Percentiles rank a stretch among this genome's conserved stretches.
These are phyloP conservation scores for Auriculariales sp. DNA, from an alignment of 768 basidiomycete species.

Conservation along the genomic window DNA sequence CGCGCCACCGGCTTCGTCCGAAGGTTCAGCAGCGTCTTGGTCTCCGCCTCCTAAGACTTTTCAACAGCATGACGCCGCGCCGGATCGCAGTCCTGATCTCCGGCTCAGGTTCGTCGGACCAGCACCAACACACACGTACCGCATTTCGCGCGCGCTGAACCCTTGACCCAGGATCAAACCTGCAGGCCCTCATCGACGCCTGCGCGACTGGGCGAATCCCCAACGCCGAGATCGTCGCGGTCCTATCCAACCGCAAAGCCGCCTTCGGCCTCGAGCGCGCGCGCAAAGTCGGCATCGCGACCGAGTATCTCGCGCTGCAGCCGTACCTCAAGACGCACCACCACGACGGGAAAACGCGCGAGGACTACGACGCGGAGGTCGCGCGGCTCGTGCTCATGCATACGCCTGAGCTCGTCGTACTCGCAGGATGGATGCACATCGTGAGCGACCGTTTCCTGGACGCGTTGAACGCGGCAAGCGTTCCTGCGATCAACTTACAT, in stretches of 20 bases:
- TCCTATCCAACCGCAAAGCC: slow-evolving; percentile 83
- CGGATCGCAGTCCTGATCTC: slow-evolving; percentile 49
- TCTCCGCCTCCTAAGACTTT: too few species aligned
- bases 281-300: slow-evolving; percentile 51
- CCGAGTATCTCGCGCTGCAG: slow-evolving; percentile 69
- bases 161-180: slow-evolving; percentile 63
- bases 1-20: too few species aligned
- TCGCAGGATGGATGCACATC: slow-evolving; percentile 99
- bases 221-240: slow-evolving; percentile 54
- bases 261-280: slow-evolving; percentile 86
- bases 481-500: slow-evolving; percentile 92
- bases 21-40: too few species aligned
- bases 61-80: slow-evolving; percentile 8
- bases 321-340: slow-evolving; percentile 58
- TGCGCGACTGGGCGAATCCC: slow-evolving; percentile 61
- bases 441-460: slow-evolving; percentile 71
- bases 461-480: slow-evolving; percentile 25
- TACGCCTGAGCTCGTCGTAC: slow-evolving; percentile 71
- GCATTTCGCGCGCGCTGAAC: slow-evolving; percentile 1
- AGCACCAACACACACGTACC: background rate
- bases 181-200: slow-evolving; percentile 92
- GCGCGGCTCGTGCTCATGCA: slow-evolving; percentile 48
- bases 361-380: slow-evolving; percentile 76
- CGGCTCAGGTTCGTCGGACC: slow-evolving; percentile 34
- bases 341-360: slow-evolving; percentile 55